Evolutionary conservation across 192 early-diverging fungal species (phyloP).

Genomic region (Bifiguratus adelaidae): DNA sequence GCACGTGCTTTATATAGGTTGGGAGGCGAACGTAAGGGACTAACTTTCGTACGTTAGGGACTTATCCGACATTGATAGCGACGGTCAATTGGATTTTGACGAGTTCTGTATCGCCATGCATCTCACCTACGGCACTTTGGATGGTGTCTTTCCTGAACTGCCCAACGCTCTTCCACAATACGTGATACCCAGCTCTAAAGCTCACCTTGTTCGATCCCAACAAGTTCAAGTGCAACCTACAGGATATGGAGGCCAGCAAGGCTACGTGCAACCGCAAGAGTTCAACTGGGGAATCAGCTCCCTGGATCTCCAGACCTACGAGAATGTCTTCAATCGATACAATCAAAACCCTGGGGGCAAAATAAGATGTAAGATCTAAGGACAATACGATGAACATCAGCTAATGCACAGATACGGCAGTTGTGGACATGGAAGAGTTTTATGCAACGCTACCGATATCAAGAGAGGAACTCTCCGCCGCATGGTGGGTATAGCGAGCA

Average conservation of each 20-base stretch:
- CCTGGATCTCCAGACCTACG: slow-evolving; percentile 41
- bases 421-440: slow-evolving; percentile 43
- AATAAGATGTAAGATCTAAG: slow-evolving; percentile 44
- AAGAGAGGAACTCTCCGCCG: slow-evolving; percentile 36
- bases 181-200: slow-evolving; percentile 58
- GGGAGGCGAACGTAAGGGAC: no score
- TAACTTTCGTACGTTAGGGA: no score
- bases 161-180: slow-evolving; percentile 49
- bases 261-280: slow-evolving; percentile 21
- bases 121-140: slow-evolving; percentile 61
- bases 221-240: slow-evolving; percentile 9
- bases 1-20: slow-evolving; percentile 11
- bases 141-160: slow-evolving; percentile 32
- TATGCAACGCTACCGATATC: slow-evolving; percentile 37
- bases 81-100: slow-evolving; percentile 73
- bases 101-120: slow-evolving; percentile 74
- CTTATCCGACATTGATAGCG: slow-evolving; percentile 74
- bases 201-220: slow-evolving; percentile 25
- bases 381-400: neutral
- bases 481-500: slow-evolving; percentile 23
- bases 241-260: slow-evolving; percentile 20
- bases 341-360: slow-evolving; percentile 25
- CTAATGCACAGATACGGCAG: slow-evolving; percentile 19
- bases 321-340: slow-evolving; percentile 40
- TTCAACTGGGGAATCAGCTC: slow-evolving; percentile 60